Percentiles rank a stretch among this genome's conserved stretches.
phyloP scores from a whole-genome alignment of 2,329 filamentous ascomycete species.

The Penicillium psychrosexuale region DNA sequence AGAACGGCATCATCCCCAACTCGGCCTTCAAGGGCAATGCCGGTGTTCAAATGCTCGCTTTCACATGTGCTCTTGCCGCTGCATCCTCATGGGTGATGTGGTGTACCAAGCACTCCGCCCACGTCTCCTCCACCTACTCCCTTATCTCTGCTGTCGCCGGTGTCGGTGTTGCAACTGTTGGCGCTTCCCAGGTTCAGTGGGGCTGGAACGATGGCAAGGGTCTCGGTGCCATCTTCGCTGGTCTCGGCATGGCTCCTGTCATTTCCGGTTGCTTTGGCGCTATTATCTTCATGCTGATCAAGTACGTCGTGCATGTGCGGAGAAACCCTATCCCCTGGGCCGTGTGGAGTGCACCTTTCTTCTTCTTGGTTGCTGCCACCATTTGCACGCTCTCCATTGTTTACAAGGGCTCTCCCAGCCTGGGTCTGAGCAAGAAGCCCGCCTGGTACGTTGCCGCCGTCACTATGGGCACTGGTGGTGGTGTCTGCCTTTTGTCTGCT shows the following conservation, averaged over 20 bases:
- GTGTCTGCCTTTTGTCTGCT: slow-evolving; percentile 57
- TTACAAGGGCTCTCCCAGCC: slow-evolving; percentile 73
- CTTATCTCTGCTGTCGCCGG: slow-evolving; percentile 67
- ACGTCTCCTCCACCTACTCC: slow-evolving; percentile 71
- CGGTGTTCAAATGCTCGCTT: slow-evolving; percentile 64
- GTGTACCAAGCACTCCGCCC: slow-evolving; percentile 70
- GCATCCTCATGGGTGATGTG: slow-evolving; percentile 70
- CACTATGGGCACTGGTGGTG: slow-evolving; percentile 62
- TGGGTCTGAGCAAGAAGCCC: slow-evolving; percentile 60
- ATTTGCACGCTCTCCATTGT: slow-evolving; percentile 74
- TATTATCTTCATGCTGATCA: slow-evolving; percentile 70
- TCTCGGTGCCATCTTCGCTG: slow-evolving; percentile 67
- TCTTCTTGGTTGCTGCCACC: slow-evolving; percentile 72
- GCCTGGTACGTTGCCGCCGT: slow-evolving; percentile 65
- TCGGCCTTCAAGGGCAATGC: slow-evolving; percentile 58
- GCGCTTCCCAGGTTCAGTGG: slow-evolving; percentile 62
- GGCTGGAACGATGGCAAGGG: slow-evolving; percentile 67
- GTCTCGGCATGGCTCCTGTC: slow-evolving; percentile 62
- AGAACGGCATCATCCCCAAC: slow-evolving; percentile 69
- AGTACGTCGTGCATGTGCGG: slow-evolving; percentile 67
- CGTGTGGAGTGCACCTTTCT: slow-evolving; percentile 69
- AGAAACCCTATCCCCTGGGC: slow-evolving; percentile 70
- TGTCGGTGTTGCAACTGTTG: slow-evolving; percentile 66
- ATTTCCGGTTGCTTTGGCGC: slow-evolving; percentile 65
- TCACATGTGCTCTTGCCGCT: slow-evolving; percentile 32